Base-by-base conservation (phyloP, 768 basidiomycete genomes). In the Tricholoma matsutake region DNA sequence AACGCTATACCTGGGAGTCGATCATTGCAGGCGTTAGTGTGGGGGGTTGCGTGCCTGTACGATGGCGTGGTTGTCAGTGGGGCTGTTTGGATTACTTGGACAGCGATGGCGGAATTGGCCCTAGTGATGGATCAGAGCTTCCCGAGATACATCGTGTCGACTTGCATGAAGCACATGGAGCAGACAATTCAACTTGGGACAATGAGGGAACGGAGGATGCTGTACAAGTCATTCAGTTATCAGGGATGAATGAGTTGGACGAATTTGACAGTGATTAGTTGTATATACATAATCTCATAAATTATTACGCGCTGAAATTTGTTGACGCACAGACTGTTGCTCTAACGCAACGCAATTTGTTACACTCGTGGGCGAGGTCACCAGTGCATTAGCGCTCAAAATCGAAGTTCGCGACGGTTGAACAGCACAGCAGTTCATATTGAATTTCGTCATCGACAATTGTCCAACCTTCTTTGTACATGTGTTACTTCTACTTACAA, bases 11-110 rank as follows among this genome's bases (percentile, higher is more conserved):
- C 3, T 92, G 90, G 90, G 86, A 86, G 67, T 73, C 68, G 6
- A 72, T 60, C 11, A 73, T 89, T 28, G 85, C 82, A 0, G 82
- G 83, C 6, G 75, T 79, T 22, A 69, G 74, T n/a, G 74, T 87
- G 0, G 83, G 84, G 18, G 84, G 79, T 7, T 64, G 67, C 11
- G 86, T 87, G 5, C 86, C 88, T 20, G 62, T 91, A 31, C 71
- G 77, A 56, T 92, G 90, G 89, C 75, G 87, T 29, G 89, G 90
- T 0, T 92, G 90, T 70, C 68, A 73, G n/a, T 64, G 60, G 54
- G 84, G 84, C 0, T 92, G 90, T 69, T 68, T 92, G 58, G 79
- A 79, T 32, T 91, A 87, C 66, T 71, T 92, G 65, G 80, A 78
- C 55, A 54, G 18, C 22, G 39, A 66, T 47, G 20, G 66, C 20